Conservation (phyloP, 2,329 filamentous ascomycete species). For the Fusarium protoensiforme region DNA sequence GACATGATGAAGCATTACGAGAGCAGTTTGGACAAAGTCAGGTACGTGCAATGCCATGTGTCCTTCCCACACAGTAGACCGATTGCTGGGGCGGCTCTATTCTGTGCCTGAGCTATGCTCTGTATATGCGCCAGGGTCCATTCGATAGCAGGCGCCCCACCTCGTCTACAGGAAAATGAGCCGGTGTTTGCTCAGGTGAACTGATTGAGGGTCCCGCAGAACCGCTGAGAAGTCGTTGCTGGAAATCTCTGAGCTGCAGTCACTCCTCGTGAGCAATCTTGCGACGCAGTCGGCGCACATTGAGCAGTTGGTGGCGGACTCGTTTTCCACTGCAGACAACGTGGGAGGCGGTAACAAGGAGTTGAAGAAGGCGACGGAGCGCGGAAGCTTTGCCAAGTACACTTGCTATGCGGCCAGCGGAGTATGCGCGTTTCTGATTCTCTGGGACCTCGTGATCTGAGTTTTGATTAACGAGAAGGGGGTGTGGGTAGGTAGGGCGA, state of each 20-base stretch:
- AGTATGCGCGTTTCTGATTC: constrained; percentile 77
- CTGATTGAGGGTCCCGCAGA: constrained; percentile 56
- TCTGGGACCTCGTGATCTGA: constrained; percentile 78
- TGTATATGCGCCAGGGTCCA: neutral
- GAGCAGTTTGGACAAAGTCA: constrained; percentile 92
- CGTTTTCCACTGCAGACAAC: constrained; percentile 83
- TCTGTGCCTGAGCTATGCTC: constrained; percentile 4
- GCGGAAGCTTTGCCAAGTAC: constrained; percentile 77
- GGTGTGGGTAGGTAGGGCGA: constrained; percentile 1
- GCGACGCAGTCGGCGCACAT: constrained; percentile 89
- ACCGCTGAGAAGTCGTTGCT: constrained; percentile 89
- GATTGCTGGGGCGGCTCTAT: constrained; percentile 7
- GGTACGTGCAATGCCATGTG: constrained; percentile 65
- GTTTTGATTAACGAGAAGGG: neutral
- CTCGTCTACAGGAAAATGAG: constrained; percentile 4
- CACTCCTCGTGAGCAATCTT: constrained; percentile 86
- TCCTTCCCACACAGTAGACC: constrained; percentile 4
- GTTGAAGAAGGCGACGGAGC: constrained; percentile 82
- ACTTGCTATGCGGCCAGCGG: constrained; percentile 85
- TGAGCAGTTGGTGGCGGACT: constrained; percentile 87
- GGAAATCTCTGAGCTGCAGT: constrained; percentile 93
- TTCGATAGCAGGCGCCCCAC: constrained; percentile 2
- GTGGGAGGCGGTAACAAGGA: constrained; percentile 91
- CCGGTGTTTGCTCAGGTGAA: constrained; percentile 7
- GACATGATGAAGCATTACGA: constrained; percentile 94